Conservation (phyloP, 345 rosid species). For the Sisymbrium altissimum region DNA sequence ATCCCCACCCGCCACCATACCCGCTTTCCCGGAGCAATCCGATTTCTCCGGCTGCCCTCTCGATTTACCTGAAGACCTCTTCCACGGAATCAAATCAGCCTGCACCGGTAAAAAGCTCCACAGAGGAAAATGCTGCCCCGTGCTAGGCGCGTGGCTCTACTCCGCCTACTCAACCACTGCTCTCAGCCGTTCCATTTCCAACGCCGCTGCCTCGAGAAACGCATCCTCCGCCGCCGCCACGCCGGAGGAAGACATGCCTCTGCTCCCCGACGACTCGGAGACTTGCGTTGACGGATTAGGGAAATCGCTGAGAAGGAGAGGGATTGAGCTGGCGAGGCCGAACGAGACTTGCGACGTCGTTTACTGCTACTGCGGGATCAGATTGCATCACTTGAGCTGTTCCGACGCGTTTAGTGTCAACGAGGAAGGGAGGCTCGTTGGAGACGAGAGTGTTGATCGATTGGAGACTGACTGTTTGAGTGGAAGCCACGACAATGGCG, state of each 20-base stretch:
- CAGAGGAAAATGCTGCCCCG: constrained; percentile 78
- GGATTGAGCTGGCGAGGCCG: constrained; percentile 54
- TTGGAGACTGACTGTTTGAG: constrained; percentile 70
- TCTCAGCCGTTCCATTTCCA: constrained; percentile 34
- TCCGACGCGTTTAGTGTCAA: constrained; percentile 57
- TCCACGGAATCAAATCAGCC: constrained; percentile 57
- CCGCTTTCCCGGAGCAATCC: constrained; percentile 92
- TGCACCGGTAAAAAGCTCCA: constrained; percentile 48
- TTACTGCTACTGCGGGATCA: constrained; percentile 83
- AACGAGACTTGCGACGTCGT: constrained; percentile 87
- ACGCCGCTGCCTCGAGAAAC: constrained; percentile 12
- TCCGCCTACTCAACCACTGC: constrained; percentile 80
- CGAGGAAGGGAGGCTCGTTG: constrained; percentile 56
- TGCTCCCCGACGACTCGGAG: constrained; percentile 94
- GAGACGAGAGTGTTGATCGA: constrained; percentile 54
- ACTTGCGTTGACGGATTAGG: constrained; percentile 82
- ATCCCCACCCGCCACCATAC: constrained; percentile 70
- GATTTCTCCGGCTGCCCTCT: constrained; percentile 63
- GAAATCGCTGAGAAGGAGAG: constrained; percentile 60
- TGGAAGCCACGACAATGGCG: constrained; percentile 39
- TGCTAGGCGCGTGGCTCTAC: constrained; percentile 86
- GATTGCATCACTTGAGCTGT: constrained; percentile 74
- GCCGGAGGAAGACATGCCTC: constrained; percentile 59
- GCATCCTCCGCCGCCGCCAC: constrained; percentile 16
- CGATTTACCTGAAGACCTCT: constrained; percentile 65